phyloP scores from a whole-genome alignment of 345 rosid species.

The Noccaea caerulescens region DNA sequence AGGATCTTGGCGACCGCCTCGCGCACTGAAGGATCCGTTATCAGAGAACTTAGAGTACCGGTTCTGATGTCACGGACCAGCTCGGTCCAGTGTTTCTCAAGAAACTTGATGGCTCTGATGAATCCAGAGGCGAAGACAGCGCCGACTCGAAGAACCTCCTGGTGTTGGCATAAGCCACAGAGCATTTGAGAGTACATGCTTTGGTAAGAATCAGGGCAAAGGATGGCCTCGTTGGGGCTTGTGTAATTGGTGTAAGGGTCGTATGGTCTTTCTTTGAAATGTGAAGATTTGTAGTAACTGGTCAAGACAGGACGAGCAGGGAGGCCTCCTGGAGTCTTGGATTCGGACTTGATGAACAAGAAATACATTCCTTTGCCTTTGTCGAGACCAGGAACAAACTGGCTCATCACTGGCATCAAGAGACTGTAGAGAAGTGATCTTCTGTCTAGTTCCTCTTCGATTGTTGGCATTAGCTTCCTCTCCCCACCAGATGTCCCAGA shows the following conservation, averaged over 20 bases:
- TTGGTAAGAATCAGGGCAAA: constrained; percentile 78
- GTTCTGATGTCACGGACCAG: constrained; percentile 59
- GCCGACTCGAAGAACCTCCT: constrained; percentile 77
- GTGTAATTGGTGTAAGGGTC: constrained; percentile 85
- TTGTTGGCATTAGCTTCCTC: constrained; percentile 81
- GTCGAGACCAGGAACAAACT: constrained; percentile 67
- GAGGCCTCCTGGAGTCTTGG: constrained; percentile 76
- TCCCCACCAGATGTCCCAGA: constrained; percentile 98
- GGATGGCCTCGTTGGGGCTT: constrained; percentile 78
- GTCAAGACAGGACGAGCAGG: constrained; percentile 77
- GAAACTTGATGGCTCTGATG: constrained; percentile 77
- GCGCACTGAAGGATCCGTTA: constrained; percentile 62
- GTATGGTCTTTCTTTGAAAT: constrained; percentile 65
- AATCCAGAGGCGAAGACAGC: constrained; percentile 89
- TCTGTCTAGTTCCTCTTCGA: constrained; percentile 70
- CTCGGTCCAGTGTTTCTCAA: constrained; percentile 65
- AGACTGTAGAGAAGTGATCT: constrained; percentile 69
- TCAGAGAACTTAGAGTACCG: constrained; percentile 55
- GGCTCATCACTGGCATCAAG: constrained; percentile 82
- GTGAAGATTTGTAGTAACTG: constrained; percentile 74
- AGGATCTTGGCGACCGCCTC: constrained; percentile 65
- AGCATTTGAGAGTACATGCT: constrained; percentile 84
- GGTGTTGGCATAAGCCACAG: constrained; percentile 67
- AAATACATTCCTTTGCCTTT: constrained; percentile 86
- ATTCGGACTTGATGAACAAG: constrained; percentile 73